phyloP scores from a whole-genome alignment of 2,329 filamentous ascomycete genomes.

The Drechmeria coniospora region DNA sequence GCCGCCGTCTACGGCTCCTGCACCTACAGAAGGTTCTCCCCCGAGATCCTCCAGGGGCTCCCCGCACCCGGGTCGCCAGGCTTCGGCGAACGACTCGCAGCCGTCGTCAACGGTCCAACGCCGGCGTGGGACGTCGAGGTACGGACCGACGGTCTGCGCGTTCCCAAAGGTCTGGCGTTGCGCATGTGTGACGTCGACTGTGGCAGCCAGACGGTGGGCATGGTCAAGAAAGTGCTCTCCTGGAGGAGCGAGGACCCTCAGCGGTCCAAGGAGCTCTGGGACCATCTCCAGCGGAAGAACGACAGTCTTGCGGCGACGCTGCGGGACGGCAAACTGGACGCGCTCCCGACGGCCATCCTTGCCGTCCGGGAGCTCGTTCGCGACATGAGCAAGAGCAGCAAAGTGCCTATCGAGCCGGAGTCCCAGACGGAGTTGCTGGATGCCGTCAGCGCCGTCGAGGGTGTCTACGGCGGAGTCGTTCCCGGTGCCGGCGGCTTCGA shows the following conservation, averaged over 20 bases:
- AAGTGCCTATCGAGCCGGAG: slow-evolving; percentile 76
- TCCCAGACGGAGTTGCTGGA: slow-evolving; percentile 78
- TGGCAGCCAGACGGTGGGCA: slow-evolving; percentile 80
- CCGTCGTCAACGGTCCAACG: slow-evolving; percentile 46
- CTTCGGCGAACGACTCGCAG: slow-evolving; percentile 51
- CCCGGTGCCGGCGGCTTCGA: slow-evolving; percentile 91
- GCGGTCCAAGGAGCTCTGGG: slow-evolving; percentile 59
- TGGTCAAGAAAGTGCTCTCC: slow-evolving; percentile 82
- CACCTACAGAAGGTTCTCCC: slow-evolving; percentile 84
- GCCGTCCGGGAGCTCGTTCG: slow-evolving; percentile 49
- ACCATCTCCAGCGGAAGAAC: slow-evolving; percentile 57
- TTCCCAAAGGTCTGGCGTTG: slow-evolving; percentile 61
- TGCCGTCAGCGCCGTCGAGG: slow-evolving; percentile 52
- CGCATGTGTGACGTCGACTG: slow-evolving; percentile 95
- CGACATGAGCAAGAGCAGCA: slow-evolving; percentile 57
- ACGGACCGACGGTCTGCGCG: slow-evolving; percentile 47
- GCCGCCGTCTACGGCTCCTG: slow-evolving; percentile 86
- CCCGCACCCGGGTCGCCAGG: slow-evolving; percentile 49
- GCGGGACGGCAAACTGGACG: slow-evolving; percentile 27
- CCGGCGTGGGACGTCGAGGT: slow-evolving; percentile 68
- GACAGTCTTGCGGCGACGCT: slow-evolving; percentile 53
- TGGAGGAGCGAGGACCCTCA: slow-evolving; percentile 57
- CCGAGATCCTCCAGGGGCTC: slow-evolving; percentile 50
- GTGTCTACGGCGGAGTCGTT: slow-evolving; percentile 81
- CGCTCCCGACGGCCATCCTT: slow-evolving; percentile 30